phyloP scores from a whole-genome alignment of 2,329 filamentous ascomycete species.

The Alternaria solani region DNA sequence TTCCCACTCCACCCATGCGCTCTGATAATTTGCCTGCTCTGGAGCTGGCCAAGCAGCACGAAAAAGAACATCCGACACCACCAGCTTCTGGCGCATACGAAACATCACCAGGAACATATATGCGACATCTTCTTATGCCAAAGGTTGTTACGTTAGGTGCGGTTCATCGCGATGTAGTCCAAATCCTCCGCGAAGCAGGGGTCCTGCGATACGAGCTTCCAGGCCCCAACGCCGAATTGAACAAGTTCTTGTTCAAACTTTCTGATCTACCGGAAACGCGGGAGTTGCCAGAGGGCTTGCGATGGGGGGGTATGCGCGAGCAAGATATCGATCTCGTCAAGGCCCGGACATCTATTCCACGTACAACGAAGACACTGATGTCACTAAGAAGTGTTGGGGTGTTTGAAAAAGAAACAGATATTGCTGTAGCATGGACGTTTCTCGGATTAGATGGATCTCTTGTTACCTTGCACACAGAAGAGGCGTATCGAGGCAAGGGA shows the following conservation, averaged over 20 bases:
- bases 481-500: conserved; percentile 66
- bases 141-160: conserved; percentile 56
- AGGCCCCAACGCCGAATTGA: conserved; percentile 44
- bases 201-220: conserved; percentile 43
- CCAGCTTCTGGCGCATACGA: conserved; percentile 31
- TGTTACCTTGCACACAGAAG: conserved; percentile 68
- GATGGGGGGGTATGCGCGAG: conserved; percentile 63
- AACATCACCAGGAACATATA: conserved; percentile 31
- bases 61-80: conserved; percentile 34
- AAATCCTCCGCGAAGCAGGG: conserved; percentile 30
- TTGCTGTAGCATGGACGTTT: conserved; percentile 71
- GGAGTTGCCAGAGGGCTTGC: conserved; percentile 58
- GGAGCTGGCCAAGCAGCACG: conserved; percentile 40
- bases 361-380: conserved; percentile 59
- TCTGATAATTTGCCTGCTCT: conserved; percentile 34
- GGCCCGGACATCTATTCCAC: conserved; percentile 60
- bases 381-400: conserved; percentile 52
- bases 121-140: conserved; percentile 43
- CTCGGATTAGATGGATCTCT: conserved; percentile 68
- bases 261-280: conserved; percentile 55
- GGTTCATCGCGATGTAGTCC: conserved; percentile 47
- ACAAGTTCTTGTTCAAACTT: conserved; percentile 66
- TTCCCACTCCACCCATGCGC: conserved; percentile 39
- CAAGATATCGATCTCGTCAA: conserved; percentile 65
- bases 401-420: conserved; percentile 56